Evolutionary conservation across 345 rosid species (phyloP), one percentile per base, ranked within the genome.

Genomic region (Physaria fendleri): DNA sequence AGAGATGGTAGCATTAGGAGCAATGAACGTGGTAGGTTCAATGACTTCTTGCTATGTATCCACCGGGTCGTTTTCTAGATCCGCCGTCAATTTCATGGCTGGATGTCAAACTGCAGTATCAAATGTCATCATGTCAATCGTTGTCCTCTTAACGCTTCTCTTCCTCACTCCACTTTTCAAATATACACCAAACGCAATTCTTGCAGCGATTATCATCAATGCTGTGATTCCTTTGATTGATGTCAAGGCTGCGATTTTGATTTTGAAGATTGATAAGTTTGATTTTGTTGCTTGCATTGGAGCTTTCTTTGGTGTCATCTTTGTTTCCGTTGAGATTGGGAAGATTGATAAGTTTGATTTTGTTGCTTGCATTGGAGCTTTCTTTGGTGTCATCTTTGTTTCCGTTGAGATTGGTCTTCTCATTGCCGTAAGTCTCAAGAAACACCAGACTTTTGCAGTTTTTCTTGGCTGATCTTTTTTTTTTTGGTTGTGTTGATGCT

Each of bases 1-100:
- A 68, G 96, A 88, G 75, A 92, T 88, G 98, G 82, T 92, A 23
- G 95, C 98, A 30, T 62, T 92, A 40, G 96, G 98, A 71, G 52
- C 90, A 16, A 92, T 85, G 98, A 92, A 92, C 49, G 38, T 92
- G 21, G n/a, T n/a, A n/a, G 98, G 98, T n/a, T 91, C 98, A 1
- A 71, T 88, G 86, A 81, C 96, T 21, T 91, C 98, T 8, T 91
- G 98, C 68, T 91, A 85, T 56, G 95, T 91, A 16, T 82, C 96
- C 54, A 91, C 98, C 57, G 95, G 91, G 2, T 84, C 91, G 4
- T 89, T 86, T 73, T 86, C 97, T 14, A 80, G 95, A 8, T 86
- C 95, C 4, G 92, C 95, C 9, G 95, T 89, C 18, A 89, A 89
- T 55, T 82, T 45, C 77, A 84, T 84, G 91, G 79, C 97, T 1